These are phyloP conservation scores for Endocladia muricata DNA, from an alignment of 31 red algal genomes.

Conservation along the genomic window DNA sequence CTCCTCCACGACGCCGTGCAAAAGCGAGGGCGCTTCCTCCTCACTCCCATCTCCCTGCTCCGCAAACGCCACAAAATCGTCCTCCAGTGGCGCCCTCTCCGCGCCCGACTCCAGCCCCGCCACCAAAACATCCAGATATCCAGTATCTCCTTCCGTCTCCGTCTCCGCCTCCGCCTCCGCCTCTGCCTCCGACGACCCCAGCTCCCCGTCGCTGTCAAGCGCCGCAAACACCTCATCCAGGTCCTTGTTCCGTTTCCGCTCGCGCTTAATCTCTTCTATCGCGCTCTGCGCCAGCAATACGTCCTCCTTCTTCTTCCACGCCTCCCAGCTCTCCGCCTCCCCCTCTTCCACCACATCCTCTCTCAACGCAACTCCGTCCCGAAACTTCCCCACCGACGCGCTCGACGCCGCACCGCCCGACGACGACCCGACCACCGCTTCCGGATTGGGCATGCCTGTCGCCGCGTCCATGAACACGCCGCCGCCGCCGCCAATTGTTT, in stretches of 20 bases:
- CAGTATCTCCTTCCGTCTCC: neutral
- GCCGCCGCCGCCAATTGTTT: slow-evolving; percentile 48
- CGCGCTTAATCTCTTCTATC: slow-evolving; percentile 37
- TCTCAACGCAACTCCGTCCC: slow-evolving; percentile 1
- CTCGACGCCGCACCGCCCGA: neutral
- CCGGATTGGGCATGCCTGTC: slow-evolving; percentile 20
- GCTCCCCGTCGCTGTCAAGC: slow-evolving; percentile 57
- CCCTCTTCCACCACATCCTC: neutral
- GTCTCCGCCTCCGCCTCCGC: too few species aligned
- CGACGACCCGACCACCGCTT: slow-evolving; percentile 5
- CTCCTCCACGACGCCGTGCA: slow-evolving; percentile 14
- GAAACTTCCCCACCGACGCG: neutral
- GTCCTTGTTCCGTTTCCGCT: slow-evolving; percentile 37
- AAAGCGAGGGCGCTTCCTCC: neutral
- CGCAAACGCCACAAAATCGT: slow-evolving; percentile 66
- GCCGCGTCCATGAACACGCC: slow-evolving; percentile 74
- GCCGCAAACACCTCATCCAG: slow-evolving; percentile 52
- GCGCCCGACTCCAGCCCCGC: neutral
- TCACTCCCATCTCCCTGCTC: neutral
- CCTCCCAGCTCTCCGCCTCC: neutral
- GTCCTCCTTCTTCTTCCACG: slow-evolving; percentile 13
- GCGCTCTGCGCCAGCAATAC: neutral
- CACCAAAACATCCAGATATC: neutral
- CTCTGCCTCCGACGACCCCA: slow-evolving; percentile 14
- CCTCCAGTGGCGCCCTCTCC: slow-evolving; percentile 36